Evolutionary conservation across 129 eudicot species (phyloP), one percentile per base, ranked within the genome.

Genomic region (Centrapalus pauciflorus): DNA sequence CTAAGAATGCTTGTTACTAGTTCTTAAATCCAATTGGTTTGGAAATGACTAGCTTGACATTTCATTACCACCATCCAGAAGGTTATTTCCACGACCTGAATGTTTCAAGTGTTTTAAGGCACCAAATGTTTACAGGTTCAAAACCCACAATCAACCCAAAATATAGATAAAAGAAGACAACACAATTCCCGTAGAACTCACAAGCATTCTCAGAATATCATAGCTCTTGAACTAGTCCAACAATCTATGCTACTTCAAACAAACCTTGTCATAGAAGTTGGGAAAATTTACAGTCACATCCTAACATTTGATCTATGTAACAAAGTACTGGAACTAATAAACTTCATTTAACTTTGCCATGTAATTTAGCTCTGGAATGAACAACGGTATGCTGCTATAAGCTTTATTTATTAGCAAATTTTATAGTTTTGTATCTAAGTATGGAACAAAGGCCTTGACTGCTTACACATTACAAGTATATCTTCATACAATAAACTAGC

Each of bases 321-420:
- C 34, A 61, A 70, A 30, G 35, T 46, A 60, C 24, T 13, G 9
- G 27, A 62, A 32, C n/a, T 54, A 52, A 41, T 20, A 64, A 65
- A 34, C 77, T 49, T 32, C 55, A 35, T 61, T 61, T 63, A 49
- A 21, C 77, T 9, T 29, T 41, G 37, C 40, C 25, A 41, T 24
- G 20, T 20, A 56, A 55, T 30, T 41, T 20, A 55, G 33, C 66
- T 49, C 65, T 52, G 37, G 17, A 14, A 72, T 62, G 24, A 37
- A 37, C 64, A 51, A 35, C 13, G 37, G 21, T 38, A 55, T 72
- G 17, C 45, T 49, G 45, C 26, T 19, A 37, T 16, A 41, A 54
- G 51, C 11, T 25, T 8, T 16, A 13, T 35, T 4, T 9, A 40
- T 56, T 50, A 56, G 34, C 58, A 20, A n/a, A 72, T 3, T 3